phyloP scores from a whole-genome alignment of 371 early-diverging fungal species.

The Batrachochytrium dendrobatidis region DNA sequence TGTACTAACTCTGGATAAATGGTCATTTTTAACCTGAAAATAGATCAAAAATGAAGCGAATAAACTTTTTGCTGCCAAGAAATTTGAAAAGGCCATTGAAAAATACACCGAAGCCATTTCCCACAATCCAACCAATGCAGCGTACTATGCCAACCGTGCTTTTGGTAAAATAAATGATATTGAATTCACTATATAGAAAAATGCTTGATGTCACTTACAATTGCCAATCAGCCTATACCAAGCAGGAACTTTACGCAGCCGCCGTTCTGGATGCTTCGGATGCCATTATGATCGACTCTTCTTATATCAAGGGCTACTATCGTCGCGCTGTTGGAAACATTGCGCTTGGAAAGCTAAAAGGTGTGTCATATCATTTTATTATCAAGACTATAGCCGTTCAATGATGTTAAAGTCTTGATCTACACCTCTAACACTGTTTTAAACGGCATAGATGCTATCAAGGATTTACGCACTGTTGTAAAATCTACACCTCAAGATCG shows the following conservation, averaged over 20 bases:
- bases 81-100: conserved; percentile 75
- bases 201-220: background rate
- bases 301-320: conserved; percentile 85
- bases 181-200: background rate
- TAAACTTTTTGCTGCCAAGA: conserved; percentile 60
- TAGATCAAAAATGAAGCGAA: conserved; percentile 71
- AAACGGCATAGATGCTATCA: conserved; percentile 54
- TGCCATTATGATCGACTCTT: conserved; percentile 77
- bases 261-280: conserved; percentile 82
- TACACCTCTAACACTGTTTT: background rate
- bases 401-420: background rate
- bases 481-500: conserved; percentile 41
- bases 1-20: background rate
- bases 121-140: conserved; percentile 70
- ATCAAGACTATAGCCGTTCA: background rate
- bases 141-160: conserved; percentile 88
- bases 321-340: conserved; percentile 83
- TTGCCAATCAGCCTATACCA: conserved; percentile 76
- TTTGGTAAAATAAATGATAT: too few species aligned
- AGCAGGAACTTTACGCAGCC: conserved; percentile 82
- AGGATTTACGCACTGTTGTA: conserved; percentile 69
- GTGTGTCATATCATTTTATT: conserved; percentile 5
- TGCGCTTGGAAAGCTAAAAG: conserved; percentile 71
- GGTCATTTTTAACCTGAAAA: background rate
- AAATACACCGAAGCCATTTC: conserved; percentile 79